Evolutionary conservation across 2,329 filamentous ascomycete species (phyloP).

Genomic region (Hirsutella rhossiliensis): DNA sequence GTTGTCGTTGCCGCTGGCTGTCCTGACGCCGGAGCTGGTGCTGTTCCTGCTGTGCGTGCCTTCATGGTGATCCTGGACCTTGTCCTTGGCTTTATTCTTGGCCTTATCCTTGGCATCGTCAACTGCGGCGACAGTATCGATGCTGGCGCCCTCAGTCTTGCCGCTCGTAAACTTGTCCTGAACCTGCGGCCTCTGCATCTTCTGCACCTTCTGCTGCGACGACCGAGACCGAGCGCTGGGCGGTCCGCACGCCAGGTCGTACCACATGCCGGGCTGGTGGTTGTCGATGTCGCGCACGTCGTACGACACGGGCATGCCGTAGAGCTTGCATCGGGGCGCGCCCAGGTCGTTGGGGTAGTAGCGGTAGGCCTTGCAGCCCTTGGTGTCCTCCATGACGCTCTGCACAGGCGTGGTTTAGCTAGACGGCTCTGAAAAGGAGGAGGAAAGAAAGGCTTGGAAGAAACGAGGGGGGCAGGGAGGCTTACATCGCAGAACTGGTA

Average conservation of each 20-base stretch:
- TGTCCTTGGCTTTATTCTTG: no score
- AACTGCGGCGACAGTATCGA: no score
- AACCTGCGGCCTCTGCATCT: no score
- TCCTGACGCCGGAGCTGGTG: no score
- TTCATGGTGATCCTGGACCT: no score
- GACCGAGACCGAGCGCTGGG: slow-evolving; percentile 8
- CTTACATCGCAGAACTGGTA: slow-evolving; percentile 28
- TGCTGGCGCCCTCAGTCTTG: no score
- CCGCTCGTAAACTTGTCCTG: no score
- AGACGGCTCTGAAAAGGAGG: background rate
- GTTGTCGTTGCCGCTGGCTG: no score
- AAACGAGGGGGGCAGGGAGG: background rate
- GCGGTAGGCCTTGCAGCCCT: slow-evolving; percentile 23
- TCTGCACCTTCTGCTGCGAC: no score
- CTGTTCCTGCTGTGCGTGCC: no score
- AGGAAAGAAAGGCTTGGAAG: background rate
- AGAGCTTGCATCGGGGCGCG: slow-evolving; percentile 22
- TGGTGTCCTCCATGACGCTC: slow-evolving; percentile 17
- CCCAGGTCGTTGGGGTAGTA: slow-evolving; percentile 19
- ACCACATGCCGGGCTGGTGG: slow-evolving; percentile 19
- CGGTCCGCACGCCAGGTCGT: slow-evolving; percentile 22
- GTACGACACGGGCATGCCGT: slow-evolving; percentile 18
- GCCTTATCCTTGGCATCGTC: no score
- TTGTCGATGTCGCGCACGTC: slow-evolving; percentile 16
- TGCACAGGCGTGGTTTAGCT: slow-evolving; percentile 6